Conservation (phyloP, 2,329 filamentous ascomycete genomes). For the Boeremia lycopersici region DNA sequence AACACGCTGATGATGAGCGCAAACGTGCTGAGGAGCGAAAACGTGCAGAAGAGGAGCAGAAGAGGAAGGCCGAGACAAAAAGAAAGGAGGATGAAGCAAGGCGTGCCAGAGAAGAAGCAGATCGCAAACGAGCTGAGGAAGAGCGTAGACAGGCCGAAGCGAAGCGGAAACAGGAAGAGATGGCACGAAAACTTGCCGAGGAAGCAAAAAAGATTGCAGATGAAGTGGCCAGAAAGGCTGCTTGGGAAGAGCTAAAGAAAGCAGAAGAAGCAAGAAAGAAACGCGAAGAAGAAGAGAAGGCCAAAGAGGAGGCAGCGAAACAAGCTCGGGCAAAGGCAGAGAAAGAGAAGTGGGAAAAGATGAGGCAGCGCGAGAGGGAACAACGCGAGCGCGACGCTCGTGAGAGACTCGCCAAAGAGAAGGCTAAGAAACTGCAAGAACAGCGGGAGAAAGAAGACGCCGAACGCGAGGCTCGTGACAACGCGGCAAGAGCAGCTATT, state of each 20-base stretch:
- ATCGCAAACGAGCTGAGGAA: constrained; percentile 27
- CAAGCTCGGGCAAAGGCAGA: constrained; percentile 54
- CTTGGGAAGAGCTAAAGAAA: constrained; percentile 46
- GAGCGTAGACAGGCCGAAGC: constrained; percentile 29
- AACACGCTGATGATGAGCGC: not conserved
- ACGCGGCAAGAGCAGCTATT: constrained; percentile 42
- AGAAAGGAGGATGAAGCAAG: constrained; percentile 46
- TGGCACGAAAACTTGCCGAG: constrained; percentile 50
- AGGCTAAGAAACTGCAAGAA: constrained; percentile 48
- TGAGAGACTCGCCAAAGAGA: constrained; percentile 52
- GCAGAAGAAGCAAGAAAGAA: constrained; percentile 43
- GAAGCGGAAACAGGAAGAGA: constrained; percentile 50
- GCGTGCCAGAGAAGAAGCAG: constrained; percentile 54
- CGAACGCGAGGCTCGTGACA: constrained; percentile 46
- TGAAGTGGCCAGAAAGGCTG: constrained; percentile 53
- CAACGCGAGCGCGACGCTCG: constrained; percentile 55
- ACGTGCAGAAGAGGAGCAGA: constrained; percentile 39
- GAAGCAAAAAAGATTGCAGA: constrained; percentile 53
- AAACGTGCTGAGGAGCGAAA: too few relatives aligned
- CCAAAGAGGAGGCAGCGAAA: constrained; percentile 56
- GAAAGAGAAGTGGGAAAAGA: constrained; percentile 59
- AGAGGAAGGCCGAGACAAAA: constrained; percentile 49
- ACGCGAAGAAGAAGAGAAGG: constrained; percentile 48
- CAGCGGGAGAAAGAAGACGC: constrained; percentile 49
- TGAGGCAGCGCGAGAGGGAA: constrained; percentile 55